Evolutionary conservation across 108 stramenopile genomes (phyloP).

Genomic region (Craspedostauros australis): DNA sequence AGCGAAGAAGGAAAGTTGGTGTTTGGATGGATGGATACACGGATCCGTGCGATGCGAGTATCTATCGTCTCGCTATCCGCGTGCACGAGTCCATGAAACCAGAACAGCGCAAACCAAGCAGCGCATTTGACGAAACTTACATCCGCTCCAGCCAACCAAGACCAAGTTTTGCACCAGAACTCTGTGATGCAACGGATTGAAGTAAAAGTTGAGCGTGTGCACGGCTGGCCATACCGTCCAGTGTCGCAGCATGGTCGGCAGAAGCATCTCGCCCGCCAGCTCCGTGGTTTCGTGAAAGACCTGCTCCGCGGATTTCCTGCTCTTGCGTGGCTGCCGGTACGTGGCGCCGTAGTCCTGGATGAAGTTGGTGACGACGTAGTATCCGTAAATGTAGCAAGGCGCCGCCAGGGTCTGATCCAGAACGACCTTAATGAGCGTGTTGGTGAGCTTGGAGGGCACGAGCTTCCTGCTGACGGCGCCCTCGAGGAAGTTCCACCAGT

Average conservation of each 20-base stretch:
- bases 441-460: slow-evolving; percentile 14
- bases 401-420: slow-evolving; percentile 39
- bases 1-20: too few species aligned
- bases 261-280: slow-evolving; percentile 35
- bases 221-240: slow-evolving; percentile 55
- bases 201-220: slow-evolving; percentile 52
- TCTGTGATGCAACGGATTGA: slow-evolving; percentile 41
- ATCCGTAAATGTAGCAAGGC: slow-evolving; percentile 39
- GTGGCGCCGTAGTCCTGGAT: slow-evolving; percentile 14
- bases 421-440: slow-evolving; percentile 35
- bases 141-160: slow-evolving; percentile 44
- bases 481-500: slow-evolving; percentile 50
- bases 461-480: slow-evolving; percentile 15
- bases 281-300: slow-evolving; percentile 13
- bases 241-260: slow-evolving; percentile 39
- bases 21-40: too few species aligned
- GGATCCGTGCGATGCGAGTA: too few species aligned
- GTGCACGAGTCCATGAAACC: background rate
- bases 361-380: slow-evolving; percentile 43
- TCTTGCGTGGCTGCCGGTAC: background rate
- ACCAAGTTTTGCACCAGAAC: slow-evolving; percentile 52
- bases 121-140: slow-evolving; percentile 10
- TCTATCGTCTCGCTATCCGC: too few species aligned
- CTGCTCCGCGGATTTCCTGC: background rate
- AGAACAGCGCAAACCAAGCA: background rate